A percentile compares a stretch with the other conserved stretches of the same genome.
phyloP scores from a whole-genome alignment of 257 asterid species.

The Euphrasia confusa region DNA sequence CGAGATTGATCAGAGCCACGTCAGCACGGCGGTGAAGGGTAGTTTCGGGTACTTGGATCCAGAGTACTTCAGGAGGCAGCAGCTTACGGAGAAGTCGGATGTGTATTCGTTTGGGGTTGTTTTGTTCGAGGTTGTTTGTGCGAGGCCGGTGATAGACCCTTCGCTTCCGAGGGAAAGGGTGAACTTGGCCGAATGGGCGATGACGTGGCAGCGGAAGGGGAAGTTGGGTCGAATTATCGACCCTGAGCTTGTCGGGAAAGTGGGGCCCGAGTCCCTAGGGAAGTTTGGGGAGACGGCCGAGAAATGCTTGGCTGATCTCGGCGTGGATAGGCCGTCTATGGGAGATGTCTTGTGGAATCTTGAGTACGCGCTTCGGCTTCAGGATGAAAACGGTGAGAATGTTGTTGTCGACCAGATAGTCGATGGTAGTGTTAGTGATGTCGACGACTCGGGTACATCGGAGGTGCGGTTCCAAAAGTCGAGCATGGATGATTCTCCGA shows the following conservation, averaged over 20 bases:
- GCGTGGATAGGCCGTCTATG: constrained; percentile 71
- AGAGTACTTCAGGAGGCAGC: background rate
- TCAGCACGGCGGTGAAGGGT: constrained; percentile 62
- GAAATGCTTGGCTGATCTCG: constrained; percentile 48
- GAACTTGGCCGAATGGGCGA: constrained; percentile 79
- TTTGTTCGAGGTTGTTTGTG: background rate
- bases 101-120: background rate
- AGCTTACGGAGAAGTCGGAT: background rate
- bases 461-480: background rate
- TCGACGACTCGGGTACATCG: background rate
- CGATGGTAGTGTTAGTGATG: background rate
- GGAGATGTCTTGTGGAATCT: constrained; percentile 85
- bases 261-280: constrained; percentile 65
- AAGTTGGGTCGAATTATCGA: constrained; percentile 62
- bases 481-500: background rate
- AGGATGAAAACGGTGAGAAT: constrained; percentile 6
- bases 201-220: constrained; percentile 69
- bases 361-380: constrained; percentile 74
- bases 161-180: constrained; percentile 22
- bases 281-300: constrained; percentile 42
- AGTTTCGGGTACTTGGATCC: constrained; percentile 3
- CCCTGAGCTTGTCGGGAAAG: constrained; percentile 42
- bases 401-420: background rate
- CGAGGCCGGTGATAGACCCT: background rate
- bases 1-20: constrained; percentile 78